A percentile compares a stretch with the other conserved stretches of the same genome.
Conservation (phyloP, 306 rosid species). For the Lagenaria siceraria region DNA sequence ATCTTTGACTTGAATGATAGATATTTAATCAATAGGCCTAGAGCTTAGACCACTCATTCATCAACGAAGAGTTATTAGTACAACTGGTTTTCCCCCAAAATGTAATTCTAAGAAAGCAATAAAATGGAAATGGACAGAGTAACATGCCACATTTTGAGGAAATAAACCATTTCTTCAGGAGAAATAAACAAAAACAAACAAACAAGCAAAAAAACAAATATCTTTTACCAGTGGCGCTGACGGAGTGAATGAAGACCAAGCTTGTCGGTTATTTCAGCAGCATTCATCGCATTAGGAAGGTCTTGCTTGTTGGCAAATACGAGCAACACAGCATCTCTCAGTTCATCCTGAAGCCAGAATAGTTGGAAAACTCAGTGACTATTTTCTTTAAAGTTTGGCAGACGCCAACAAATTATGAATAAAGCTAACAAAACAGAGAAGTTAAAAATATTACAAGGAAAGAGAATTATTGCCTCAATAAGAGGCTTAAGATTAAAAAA, state of each 20-base stretch:
- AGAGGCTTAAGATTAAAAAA: background rate
- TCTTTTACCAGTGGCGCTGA: constrained; percentile 58
- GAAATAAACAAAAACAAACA: background rate
- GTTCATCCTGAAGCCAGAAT: constrained; percentile 43
- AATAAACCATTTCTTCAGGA: background rate
- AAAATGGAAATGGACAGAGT: background rate
- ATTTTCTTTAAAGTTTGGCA: background rate
- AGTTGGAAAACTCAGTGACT: constrained; percentile 10
- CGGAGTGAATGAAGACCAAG: constrained; percentile 68
- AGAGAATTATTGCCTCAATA: background rate
- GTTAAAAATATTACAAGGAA: background rate
- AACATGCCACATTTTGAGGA: background rate
- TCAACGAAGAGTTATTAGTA: background rate
- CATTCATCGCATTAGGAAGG: constrained; percentile 76
- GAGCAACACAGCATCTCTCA: constrained; percentile 62
- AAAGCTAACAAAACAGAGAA: background rate
- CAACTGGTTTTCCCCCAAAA: background rate
- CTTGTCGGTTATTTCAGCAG: constrained; percentile 69
- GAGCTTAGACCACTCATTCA: background rate
- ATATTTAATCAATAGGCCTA: background rate
- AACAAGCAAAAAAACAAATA: background rate
- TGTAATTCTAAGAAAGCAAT: background rate
- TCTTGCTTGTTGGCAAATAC: constrained; percentile 73
- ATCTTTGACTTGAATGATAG: background rate
- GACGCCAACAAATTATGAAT: background rate